Percentiles rank a stretch among this genome's conserved stretches.
These are phyloP conservation scores for Athelia sp. DNA, from an alignment of 1,284 basidiomycete species.

Conservation along the genomic window DNA sequence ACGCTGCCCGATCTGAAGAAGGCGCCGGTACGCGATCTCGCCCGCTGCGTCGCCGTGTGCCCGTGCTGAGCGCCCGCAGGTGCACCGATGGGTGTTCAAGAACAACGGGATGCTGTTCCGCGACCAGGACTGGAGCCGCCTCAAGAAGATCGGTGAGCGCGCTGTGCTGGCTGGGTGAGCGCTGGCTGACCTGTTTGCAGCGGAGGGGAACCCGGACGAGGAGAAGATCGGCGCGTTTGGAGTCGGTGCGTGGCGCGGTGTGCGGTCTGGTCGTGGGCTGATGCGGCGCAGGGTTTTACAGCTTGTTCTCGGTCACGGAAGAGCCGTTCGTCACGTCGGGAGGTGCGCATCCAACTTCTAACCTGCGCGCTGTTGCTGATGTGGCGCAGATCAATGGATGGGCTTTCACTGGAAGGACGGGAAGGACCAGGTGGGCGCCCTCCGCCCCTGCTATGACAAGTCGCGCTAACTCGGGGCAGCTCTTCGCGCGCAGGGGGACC, in stretches of 20 bases:
- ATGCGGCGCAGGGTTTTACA: slow-evolving; percentile 85
- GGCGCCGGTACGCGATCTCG: slow-evolving; percentile 28
- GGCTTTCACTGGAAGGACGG: slow-evolving; percentile 96
- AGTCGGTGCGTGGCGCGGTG: slow-evolving; percentile 52
- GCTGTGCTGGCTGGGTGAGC: background rate
- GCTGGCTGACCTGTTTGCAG: slow-evolving; percentile 28
- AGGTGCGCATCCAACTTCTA: too few species aligned
- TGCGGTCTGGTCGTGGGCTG: background rate
- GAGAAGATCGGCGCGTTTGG: slow-evolving; percentile 87
- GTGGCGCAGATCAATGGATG: slow-evolving; percentile 77
- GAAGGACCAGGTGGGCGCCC: slow-evolving; percentile 63
- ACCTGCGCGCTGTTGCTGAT: too few species aligned
- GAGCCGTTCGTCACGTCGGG: slow-evolving; percentile 92
- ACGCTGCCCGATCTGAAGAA: slow-evolving; percentile 61
- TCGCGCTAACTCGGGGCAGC: slow-evolving; percentile 29
- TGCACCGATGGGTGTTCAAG: slow-evolving; percentile 74
- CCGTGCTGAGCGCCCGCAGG: slow-evolving; percentile 27
- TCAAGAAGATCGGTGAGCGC: slow-evolving; percentile 86
- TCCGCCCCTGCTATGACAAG: background rate
- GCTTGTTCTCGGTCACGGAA: slow-evolving; percentile 82
- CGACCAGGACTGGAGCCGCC: slow-evolving; percentile 81
- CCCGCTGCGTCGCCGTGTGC: background rate
- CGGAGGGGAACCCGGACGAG: slow-evolving; percentile 82
- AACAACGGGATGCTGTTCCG: slow-evolving; percentile 85
- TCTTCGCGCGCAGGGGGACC: slow-evolving; percentile 74